Percentiles rank a stretch among this genome's conserved stretches.
phyloP scores from a whole-genome alignment of 805 yeast genomes.

The Ogataea degrootiae region DNA sequence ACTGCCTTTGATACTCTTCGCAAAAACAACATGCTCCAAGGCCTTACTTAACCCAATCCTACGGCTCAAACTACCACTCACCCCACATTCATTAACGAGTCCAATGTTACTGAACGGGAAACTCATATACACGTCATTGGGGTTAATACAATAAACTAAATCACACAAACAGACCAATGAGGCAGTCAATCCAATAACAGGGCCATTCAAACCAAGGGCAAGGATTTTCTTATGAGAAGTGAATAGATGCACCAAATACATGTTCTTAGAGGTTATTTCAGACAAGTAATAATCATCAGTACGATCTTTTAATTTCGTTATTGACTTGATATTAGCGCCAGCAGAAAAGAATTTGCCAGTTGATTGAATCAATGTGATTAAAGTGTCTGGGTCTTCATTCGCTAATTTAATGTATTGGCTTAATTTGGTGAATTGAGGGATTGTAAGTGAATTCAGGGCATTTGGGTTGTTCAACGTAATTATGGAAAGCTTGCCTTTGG shows the following conservation, averaged over 20 bases:
- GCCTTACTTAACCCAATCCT: conserved; percentile 72
- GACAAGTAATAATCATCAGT: conserved; percentile 21
- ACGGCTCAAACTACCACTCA: conserved; percentile 60
- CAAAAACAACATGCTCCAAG: conserved; percentile 66
- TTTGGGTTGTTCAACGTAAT: conserved; percentile 64
- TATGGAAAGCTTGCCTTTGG: conserved; percentile 30
- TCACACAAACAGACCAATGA: conserved; percentile 75
- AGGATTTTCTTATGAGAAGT: conserved; percentile 67
- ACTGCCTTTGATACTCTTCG: conserved; percentile 58
- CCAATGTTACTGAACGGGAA: conserved; percentile 82
- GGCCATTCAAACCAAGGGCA: conserved; percentile 77
- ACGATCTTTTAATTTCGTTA: conserved; percentile 26
- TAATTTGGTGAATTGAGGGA: conserved; percentile 56
- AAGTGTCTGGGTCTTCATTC: conserved; percentile 54
- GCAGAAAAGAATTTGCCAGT: conserved; percentile 77
- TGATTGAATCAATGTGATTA: conserved; percentile 62
- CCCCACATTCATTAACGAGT: conserved; percentile 76
- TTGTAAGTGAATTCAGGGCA: conserved; percentile 61
- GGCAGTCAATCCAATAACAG: conserved; percentile 75
- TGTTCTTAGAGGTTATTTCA: conserved; percentile 54
- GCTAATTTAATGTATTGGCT: conserved; percentile 59
- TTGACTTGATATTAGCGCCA: conserved; percentile 65
- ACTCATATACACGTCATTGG: conserved; percentile 48
- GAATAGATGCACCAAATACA: conserved; percentile 61
- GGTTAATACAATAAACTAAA: conserved; percentile 61